Percentiles rank a stretch among this genome's conserved stretches.
phyloP scores from a whole-genome alignment of 352 stramenopile species.

The Peronospora destructor region DNA sequence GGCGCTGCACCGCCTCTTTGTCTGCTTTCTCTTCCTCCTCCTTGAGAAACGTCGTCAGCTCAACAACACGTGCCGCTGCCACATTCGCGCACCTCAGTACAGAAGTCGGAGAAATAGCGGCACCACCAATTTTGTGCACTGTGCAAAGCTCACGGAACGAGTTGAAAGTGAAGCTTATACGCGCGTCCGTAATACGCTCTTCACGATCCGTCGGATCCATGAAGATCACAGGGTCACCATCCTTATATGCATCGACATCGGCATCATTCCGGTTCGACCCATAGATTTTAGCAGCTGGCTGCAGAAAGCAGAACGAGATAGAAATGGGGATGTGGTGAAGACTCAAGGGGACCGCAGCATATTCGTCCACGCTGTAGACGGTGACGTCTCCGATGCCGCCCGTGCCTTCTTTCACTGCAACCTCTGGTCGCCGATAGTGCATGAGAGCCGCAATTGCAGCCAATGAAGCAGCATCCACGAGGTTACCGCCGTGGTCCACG shows the following conservation, averaged over 20 bases:
- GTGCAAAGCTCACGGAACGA: slow-evolving; percentile 87
- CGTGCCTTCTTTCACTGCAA: slow-evolving; percentile 45
- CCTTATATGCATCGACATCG: slow-evolving; percentile 25
- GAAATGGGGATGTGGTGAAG: slow-evolving; percentile 94
- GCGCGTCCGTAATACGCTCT: slow-evolving; percentile 83
- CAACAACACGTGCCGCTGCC: slow-evolving; percentile 66
- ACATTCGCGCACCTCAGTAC: slow-evolving; percentile 75
- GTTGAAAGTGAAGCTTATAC: slow-evolving; percentile 88
- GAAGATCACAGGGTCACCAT: slow-evolving; percentile 56
- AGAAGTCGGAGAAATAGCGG: slow-evolving; percentile 50
- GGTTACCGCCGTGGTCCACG: slow-evolving; percentile 89
- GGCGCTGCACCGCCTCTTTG: slow-evolving; percentile 51
- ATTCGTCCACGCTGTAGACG: slow-evolving; percentile 82
- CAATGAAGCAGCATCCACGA: slow-evolving; percentile 88
- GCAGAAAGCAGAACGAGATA: slow-evolving; percentile 88
- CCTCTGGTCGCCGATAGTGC: slow-evolving; percentile 90
- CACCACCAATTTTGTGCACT: slow-evolving; percentile 87
- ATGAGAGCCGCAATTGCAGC: slow-evolving; percentile 90
- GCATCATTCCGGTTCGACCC: slow-evolving; percentile 11
- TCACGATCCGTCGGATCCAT: slow-evolving; percentile 87
- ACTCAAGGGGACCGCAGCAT: slow-evolving; percentile 88
- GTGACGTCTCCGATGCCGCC: slow-evolving; percentile 27
- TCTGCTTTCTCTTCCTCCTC: slow-evolving; percentile 70
- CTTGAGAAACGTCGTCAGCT: slow-evolving; percentile 74
- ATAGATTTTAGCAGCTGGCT: slow-evolving; percentile 20